These are phyloP conservation scores for Nigrospora sphaerica DNA, from an alignment of 2,329 filamentous ascomycete genomes.

Conservation along the genomic window DNA sequence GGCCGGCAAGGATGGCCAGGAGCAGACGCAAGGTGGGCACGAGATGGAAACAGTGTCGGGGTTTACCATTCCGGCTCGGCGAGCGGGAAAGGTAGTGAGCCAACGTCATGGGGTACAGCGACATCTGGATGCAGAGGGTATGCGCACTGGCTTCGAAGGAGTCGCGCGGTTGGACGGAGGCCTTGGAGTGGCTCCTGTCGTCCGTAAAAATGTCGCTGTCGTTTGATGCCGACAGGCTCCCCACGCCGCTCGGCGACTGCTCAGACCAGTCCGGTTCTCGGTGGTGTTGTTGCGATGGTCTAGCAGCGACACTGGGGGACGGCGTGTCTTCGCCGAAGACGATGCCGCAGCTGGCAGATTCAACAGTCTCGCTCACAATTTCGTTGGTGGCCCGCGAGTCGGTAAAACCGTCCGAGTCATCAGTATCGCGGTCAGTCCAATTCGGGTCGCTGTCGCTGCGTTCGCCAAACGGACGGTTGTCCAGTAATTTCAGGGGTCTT, in stretches of 20 bases:
- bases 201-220: slow-evolving; percentile 20
- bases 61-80: slow-evolving; percentile 15
- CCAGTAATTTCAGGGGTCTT: too few relatives aligned
- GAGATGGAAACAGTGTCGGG: slow-evolving; percentile 54
- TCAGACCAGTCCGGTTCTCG: slow-evolving; percentile 23
- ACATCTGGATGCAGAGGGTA: slow-evolving; percentile 63
- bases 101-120: slow-evolving; percentile 55
- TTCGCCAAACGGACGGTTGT: too few relatives aligned
- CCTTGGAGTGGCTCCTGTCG: slow-evolving; percentile 17
- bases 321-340: slow-evolving; percentile 14
- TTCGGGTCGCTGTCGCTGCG: too few relatives aligned
- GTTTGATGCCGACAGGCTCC: slow-evolving; percentile 7
- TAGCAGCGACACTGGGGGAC: neutral
- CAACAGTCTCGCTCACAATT: neutral
- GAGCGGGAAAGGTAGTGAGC: slow-evolving; percentile 41
- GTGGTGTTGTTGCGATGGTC: neutral
- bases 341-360: slow-evolving; percentile 7
- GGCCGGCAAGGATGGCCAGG: slow-evolving; percentile 49
- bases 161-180: slow-evolving; percentile 19
- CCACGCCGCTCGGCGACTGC: slow-evolving; percentile 21
- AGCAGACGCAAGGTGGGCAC: slow-evolving; percentile 50
- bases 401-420: neutral
- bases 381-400: neutral
- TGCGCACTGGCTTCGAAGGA: slow-evolving; percentile 23
- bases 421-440: too few relatives aligned